phyloP scores from a whole-genome alignment of 2,329 filamentous ascomycete species.

The Colletotrichum orbiculare region DNA sequence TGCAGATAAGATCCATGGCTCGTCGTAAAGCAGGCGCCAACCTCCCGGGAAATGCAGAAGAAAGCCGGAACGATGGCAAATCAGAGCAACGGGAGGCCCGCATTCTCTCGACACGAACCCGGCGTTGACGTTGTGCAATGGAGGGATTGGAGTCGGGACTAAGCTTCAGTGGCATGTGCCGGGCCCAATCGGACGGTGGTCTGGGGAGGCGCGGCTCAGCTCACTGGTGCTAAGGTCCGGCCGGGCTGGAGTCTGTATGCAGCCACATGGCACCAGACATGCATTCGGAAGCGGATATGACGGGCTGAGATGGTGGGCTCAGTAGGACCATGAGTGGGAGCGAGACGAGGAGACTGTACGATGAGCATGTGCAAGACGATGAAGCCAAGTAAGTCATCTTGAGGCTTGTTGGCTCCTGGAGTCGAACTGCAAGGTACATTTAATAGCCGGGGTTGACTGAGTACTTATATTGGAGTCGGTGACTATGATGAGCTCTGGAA shows the following conservation, averaged over 20 bases:
- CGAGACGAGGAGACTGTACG: not conserved
- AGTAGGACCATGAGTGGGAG: not conserved
- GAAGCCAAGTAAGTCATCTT: too few species aligned
- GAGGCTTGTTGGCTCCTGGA: too few species aligned
- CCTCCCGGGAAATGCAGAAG: not conserved
- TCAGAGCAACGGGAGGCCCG: not conserved
- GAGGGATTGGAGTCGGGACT: slow-evolving; percentile 10
- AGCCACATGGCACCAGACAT: slow-evolving; percentile 24
- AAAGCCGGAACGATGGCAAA: not conserved
- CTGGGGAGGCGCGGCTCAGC: slow-evolving; percentile 16
- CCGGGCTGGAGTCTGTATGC: slow-evolving; percentile 4
- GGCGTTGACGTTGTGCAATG: slow-evolving; percentile 9
- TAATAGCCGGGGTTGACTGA: too few species aligned
- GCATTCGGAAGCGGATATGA: slow-evolving; percentile 14
- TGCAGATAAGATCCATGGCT: too few species aligned
- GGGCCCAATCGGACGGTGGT: slow-evolving; percentile 12
- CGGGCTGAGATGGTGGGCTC: slow-evolving; percentile 13
- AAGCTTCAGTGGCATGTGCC: slow-evolving; percentile 2
- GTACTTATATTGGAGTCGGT: too few species aligned
- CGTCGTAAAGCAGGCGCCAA: not conserved
- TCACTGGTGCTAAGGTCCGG: not conserved
- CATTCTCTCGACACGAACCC: slow-evolving; percentile 13
- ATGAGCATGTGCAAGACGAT: not conserved
- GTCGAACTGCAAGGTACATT: too few species aligned
- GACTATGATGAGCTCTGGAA: too few species aligned